Percentiles rank a stretch among this genome's conserved stretches.
phyloP scores from a whole-genome alignment of 352 stramenopile species.

The Phytophthora pinifolia region DNA sequence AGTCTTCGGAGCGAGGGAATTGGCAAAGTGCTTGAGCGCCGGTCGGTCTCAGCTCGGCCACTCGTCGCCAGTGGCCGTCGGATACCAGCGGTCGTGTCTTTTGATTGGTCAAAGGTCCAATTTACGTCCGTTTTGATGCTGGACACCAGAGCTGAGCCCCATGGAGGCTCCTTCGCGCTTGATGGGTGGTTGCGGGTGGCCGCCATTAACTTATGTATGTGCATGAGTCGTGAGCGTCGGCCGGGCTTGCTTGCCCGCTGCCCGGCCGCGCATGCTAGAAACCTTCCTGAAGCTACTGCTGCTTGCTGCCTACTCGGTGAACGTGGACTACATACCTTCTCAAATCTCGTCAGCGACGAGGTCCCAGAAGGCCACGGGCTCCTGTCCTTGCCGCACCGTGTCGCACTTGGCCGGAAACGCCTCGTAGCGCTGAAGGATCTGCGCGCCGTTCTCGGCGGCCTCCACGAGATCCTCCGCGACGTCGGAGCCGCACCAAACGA shows the following conservation, averaged over 20 bases:
- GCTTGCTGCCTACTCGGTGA: not conserved
- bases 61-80: constrained; percentile 6
- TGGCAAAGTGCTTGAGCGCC: constrained; percentile 9
- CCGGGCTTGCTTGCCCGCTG: not conserved
- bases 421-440: constrained; percentile 77
- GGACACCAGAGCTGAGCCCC: no score
- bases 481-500: constrained; percentile 76
- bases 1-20: constrained; percentile 13
- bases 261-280: constrained; percentile 10
- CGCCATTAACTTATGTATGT: constrained; percentile 15
- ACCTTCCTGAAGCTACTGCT: not conserved
- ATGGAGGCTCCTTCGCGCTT: no score
- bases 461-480: constrained; percentile 55
- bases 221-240: constrained; percentile 16
- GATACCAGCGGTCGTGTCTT: constrained; percentile 9
- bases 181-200: no score
- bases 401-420: constrained; percentile 74
- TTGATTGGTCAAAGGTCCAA: constrained; percentile 9
- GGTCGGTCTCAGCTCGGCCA: constrained; percentile 13
- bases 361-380: constrained; percentile 71
- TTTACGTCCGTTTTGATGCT: not conserved
- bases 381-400: constrained; percentile 66
- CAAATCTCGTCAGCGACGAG: constrained; percentile 47
- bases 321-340: constrained; percentile 30
- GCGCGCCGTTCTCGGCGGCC: constrained; percentile 54